Conservation (phyloP, 2,329 filamentous ascomycete species). For the Aspergillus aculeatinus region DNA sequence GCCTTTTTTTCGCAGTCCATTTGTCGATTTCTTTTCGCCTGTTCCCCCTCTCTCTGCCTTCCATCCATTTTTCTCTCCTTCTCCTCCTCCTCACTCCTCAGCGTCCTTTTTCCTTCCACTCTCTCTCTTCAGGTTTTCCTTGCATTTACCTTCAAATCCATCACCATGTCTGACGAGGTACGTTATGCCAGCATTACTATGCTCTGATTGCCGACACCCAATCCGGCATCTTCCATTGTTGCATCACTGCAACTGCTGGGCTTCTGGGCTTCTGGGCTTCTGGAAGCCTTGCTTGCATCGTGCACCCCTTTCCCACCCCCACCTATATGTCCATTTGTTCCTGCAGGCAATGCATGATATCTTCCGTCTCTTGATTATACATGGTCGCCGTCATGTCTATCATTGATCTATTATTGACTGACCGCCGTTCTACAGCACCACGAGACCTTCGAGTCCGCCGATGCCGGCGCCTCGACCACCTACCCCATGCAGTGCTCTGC, state of each 20-base stretch:
- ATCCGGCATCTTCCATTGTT: conserved; percentile 15
- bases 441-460: conserved; percentile 84
- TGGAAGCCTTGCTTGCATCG: conserved; percentile 35
- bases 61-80: conserved; percentile 22
- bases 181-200: conserved; percentile 30
- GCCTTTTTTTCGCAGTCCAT: conserved; percentile 29
- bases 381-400: background rate
- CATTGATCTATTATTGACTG: conserved; percentile 11
- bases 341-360: conserved; percentile 12
- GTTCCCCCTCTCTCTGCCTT: conserved; percentile 24
- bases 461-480: conserved; percentile 92
- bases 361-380: background rate
- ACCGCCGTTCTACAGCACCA: conserved; percentile 55
- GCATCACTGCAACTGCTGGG: conserved; percentile 24
- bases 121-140: conserved; percentile 22
- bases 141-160: conserved; percentile 30
- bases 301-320: conserved; percentile 15
- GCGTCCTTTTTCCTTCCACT: conserved; percentile 19
- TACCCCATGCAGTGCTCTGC: conserved; percentile 99
- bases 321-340: conserved; percentile 15
- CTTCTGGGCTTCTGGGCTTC: conserved; percentile 20
- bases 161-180: conserved; percentile 69
- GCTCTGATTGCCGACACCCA: conserved; percentile 8
- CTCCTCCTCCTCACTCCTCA: conserved; percentile 19
- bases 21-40: conserved; percentile 27